Base-by-base conservation (phyloP, 345 rosid species). In the Kernera saxatilis region DNA sequence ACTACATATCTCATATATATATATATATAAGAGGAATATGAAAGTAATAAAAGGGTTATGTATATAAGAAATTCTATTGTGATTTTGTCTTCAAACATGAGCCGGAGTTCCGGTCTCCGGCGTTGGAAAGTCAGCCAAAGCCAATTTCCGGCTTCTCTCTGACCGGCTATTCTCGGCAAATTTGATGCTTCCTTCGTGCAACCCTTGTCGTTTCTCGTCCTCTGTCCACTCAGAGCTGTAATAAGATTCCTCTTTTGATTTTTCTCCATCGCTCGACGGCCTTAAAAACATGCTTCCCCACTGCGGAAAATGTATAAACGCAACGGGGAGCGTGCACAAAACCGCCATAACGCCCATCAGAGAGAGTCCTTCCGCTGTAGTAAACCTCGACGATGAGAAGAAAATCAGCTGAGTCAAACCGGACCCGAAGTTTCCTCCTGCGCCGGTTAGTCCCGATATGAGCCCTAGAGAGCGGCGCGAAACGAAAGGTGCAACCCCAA, bases 271-370 rank as follows among this genome's bases (percentile, higher is more conserved):
- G 17, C 54, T 85, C 0, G 98, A 80, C 0, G 96, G 77, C 2
- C 84, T 85, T 3, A 77, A 44, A 72, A 89, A 86, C 94, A 92
- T 86, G 27, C 96, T 66, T 2, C 96, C 93, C 91, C 94, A 89
- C 11, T 92, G 90, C 6, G 96, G 96, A 78, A 86, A 89, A 77
- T 92, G 83, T 11, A 89, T 83, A 29, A 85, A 50, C 2, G 88
- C 58, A 22, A 84, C 89, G 3, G 93, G 96, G 18, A 89, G 79
- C 0, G 93, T 86, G 68, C 84, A 87, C 2, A 79, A 52, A 36
- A 86, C 78, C 15, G 85, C 86, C 96, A 87, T 92, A 11, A 70
- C 83, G 0, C 93, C 97, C 93, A 91, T 91, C 67, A 75, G 64
- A 0, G 83, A 77, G 10, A 92, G 79, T 19, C 93, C 96, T n/a